Conservation (phyloP, 2,329 filamentous ascomycete species). For the Sclerotinia minor region DNA sequence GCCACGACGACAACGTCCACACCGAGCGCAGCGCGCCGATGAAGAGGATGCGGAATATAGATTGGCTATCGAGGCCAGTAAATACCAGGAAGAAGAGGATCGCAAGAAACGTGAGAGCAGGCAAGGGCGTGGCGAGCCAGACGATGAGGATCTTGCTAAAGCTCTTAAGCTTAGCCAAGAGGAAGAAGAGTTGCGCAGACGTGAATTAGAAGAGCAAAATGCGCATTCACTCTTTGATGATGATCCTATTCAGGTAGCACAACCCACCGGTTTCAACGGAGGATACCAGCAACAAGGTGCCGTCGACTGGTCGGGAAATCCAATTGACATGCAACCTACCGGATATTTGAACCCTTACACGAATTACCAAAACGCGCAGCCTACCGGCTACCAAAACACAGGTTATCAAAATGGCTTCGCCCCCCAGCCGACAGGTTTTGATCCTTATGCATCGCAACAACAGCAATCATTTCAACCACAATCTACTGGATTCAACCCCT, state of each 20-base stretch:
- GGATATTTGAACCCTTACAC: conserved; percentile 64
- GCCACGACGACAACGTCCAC: conserved; percentile 48
- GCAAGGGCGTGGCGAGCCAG: conserved; percentile 46
- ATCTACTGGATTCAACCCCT: conserved; percentile 56
- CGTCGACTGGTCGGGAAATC: conserved; percentile 97
- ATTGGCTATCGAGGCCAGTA: conserved; percentile 91
- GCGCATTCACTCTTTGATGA: conserved; percentile 88
- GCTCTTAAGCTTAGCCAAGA: conserved; percentile 93
- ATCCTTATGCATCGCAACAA: conserved; percentile 63
- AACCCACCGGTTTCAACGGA: conserved; percentile 89
- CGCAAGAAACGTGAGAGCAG: conserved; percentile 68
- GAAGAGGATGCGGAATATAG: conserved; percentile 90
- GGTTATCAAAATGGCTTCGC: conserved; percentile 70
- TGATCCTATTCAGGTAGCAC: conserved; percentile 54
- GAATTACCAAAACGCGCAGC: conserved; percentile 50
- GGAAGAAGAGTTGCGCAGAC: conserved; percentile 86
- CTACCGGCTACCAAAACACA: conserved; percentile 64
- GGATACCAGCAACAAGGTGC: conserved; percentile 96
- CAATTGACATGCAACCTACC: conserved; percentile 81
- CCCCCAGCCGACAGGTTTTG: conserved; percentile 68
- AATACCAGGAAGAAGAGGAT: conserved; percentile 91
- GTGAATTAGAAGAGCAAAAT: conserved; percentile 84
- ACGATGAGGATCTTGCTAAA: conserved; percentile 89
- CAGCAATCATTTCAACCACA: conserved; percentile 54
- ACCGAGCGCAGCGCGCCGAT: conserved; percentile 57